Conservation (phyloP, 2,329 filamentous ascomycete genomes). For the Colletotrichum godetiae region DNA sequence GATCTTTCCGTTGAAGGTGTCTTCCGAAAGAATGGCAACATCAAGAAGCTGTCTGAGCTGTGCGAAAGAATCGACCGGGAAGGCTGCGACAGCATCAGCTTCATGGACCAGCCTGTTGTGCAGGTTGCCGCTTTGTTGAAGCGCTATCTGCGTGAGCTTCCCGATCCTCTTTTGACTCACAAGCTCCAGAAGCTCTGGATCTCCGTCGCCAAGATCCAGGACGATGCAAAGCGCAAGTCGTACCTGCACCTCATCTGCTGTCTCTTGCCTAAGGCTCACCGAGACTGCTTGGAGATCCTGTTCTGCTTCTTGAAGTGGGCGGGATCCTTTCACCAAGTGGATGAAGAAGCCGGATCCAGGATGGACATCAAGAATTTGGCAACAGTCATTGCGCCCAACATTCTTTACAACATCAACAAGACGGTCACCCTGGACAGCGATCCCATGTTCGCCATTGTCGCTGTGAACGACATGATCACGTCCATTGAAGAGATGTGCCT, state of each 20-base stretch:
- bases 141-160: constrained; percentile 93
- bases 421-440: constrained; percentile 80
- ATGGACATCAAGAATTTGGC: constrained; percentile 99
- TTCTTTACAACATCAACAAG: constrained; percentile 79
- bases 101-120: constrained; percentile 89
- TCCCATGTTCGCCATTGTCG: constrained; percentile 92
- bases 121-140: constrained; percentile 95
- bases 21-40: constrained; percentile 99
- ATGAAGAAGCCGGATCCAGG: constrained; percentile 96
- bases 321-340: constrained; percentile 95
- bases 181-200: constrained; percentile 95
- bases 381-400: constrained; percentile 96
- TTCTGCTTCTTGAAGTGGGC: constrained; percentile 98
- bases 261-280: constrained; percentile 89
- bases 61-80: constrained; percentile 88
- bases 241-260: constrained; percentile 93
- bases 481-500: constrained; percentile 97
- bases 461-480: constrained; percentile 89
- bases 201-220: constrained; percentile 86
- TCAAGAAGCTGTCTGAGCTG: constrained; percentile 89
- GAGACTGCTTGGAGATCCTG: constrained; percentile 93
- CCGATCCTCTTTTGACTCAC: constrained; percentile 93
- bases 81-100: constrained; percentile 85
- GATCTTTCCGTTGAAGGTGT: constrained; percentile 98
- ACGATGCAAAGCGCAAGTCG: constrained; percentile 83